Percentiles rank a stretch among this genome's conserved stretches.
Evolutionary conservation across 2,329 filamentous ascomycete genomes (phyloP).

Genomic region (Fusarium algeriense): DNA sequence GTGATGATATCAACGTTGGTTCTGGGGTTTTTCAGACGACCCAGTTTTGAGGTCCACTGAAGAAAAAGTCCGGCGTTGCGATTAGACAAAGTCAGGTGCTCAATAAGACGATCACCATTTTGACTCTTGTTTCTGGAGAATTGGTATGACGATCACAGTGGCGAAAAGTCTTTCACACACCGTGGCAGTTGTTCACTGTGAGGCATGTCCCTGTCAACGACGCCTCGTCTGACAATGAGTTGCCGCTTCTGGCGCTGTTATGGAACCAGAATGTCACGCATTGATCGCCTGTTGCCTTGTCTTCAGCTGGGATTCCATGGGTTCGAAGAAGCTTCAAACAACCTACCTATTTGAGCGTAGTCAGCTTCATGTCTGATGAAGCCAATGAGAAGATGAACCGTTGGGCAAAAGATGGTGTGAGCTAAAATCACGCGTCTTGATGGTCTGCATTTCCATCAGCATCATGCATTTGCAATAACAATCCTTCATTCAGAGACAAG

Average conservation of each 20-base stretch:
- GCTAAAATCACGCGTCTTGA: background rate
- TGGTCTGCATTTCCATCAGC: background rate
- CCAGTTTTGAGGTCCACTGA: constrained; percentile 15
- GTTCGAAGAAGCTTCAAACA: constrained; percentile 17
- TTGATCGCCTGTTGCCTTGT: constrained; percentile 29
- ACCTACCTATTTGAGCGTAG: constrained; percentile 32
- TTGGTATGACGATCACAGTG: constrained; percentile 18
- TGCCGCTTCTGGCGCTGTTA: constrained; percentile 17
- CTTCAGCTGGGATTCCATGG: constrained; percentile 28
- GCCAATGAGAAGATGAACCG: constrained; percentile 6
- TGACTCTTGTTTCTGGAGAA: constrained; percentile 5
- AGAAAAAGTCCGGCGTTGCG: background rate
- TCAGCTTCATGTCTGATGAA: no score
- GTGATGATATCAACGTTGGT: constrained; percentile 15
- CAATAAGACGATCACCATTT: constrained; percentile 9
- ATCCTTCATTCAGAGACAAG: background rate
- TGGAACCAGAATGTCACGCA: constrained; percentile 19
- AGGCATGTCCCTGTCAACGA: background rate
- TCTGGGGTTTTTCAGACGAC: constrained; percentile 7
- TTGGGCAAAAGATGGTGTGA: constrained; percentile 6
- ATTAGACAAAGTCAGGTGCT: constrained; percentile 14
- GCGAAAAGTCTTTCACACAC: constrained; percentile 10
- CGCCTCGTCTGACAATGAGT: constrained; percentile 19
- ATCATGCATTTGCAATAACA: constrained; percentile 1
- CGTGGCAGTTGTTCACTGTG: constrained; percentile 14